phyloP scores from a whole-genome alignment of 495 filamentous ascomycete species.

The Aspergillus kassunensis region DNA sequence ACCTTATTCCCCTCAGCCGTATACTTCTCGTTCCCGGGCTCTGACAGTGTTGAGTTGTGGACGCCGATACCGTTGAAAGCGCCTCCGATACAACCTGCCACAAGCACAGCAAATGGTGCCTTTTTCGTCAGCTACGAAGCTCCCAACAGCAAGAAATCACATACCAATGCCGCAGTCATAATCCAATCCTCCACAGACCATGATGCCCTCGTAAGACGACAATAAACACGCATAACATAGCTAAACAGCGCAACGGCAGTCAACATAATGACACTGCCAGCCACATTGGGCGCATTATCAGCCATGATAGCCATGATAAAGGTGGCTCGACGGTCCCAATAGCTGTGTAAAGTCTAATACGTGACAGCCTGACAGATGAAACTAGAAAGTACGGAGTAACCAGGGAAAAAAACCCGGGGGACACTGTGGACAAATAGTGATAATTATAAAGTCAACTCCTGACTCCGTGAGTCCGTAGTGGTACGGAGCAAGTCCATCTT shows the following conservation, averaged over 20 bases:
- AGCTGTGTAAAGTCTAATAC: too few species aligned
- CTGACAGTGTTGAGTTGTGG: slow-evolving; percentile 6
- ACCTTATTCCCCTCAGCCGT: slow-evolving; percentile 14
- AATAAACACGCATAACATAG: slow-evolving; percentile 20
- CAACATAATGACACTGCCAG: slow-evolving; percentile 20
- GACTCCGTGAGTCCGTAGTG: too few species aligned
- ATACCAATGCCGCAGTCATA: slow-evolving; percentile 23
- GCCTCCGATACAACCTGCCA: slow-evolving; percentile 20
- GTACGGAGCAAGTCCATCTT: too few species aligned
- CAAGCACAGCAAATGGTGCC: slow-evolving; percentile 22
- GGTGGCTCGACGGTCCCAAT: too few species aligned
- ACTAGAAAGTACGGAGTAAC: too few species aligned
- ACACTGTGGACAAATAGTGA: too few species aligned
- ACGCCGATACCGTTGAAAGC: slow-evolving; percentile 26
- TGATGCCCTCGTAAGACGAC: slow-evolving; percentile 15
- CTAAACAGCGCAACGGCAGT: slow-evolving; percentile 17
- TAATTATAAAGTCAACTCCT: too few species aligned
- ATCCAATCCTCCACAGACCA: slow-evolving; percentile 27
- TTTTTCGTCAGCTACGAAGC: slow-evolving; percentile 1
- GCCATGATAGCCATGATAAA: slow-evolving; percentile 20
- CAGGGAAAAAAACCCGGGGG: too few species aligned
- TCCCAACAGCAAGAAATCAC: too few species aligned
- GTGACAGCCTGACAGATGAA: too few species aligned
- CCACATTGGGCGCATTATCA: slow-evolving; percentile 20
- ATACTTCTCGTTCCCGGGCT: slow-evolving; percentile 19